Evolutionary conservation across 768 basidiomycete genomes (phyloP).

Genomic region (Pleurotus eryngii): DNA sequence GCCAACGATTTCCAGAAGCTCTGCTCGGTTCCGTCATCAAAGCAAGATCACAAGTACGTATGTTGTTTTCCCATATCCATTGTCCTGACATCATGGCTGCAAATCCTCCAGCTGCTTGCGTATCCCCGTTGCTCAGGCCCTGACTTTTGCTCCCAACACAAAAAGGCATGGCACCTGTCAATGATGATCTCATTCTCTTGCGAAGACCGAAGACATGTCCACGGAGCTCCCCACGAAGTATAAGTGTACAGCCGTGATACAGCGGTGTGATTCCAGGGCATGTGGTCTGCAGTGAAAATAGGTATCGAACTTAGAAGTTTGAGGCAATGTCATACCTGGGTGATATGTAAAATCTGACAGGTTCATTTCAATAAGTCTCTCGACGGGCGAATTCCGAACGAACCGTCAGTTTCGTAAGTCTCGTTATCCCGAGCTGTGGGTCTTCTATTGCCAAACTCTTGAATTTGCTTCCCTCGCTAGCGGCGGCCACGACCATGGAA

Average conservation of each 20-base stretch:
- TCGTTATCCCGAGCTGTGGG: background rate
- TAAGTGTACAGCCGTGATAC: background rate
- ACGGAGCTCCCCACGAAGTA: background rate
- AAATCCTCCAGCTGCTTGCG: no score
- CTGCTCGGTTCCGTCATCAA: no score
- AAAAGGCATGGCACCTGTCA: no score
- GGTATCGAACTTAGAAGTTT: background rate
- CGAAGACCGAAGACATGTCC: background rate
- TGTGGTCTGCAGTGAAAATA: background rate
- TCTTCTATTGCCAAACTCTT: background rate
- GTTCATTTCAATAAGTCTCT: background rate
- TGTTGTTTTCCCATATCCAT: no score
- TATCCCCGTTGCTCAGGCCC: no score
- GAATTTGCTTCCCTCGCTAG: background rate
- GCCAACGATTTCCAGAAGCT: no score
- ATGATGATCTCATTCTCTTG: no score
- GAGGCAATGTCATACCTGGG: background rate
- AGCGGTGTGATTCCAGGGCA: background rate
- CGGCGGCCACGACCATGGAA: background rate
- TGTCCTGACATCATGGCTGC: no score
- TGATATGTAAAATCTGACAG: background rate
- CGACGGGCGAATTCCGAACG: background rate
- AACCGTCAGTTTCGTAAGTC: slow-evolving; percentile 1
- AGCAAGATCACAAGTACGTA: no score
- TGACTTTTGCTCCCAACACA: no score